Conservation (phyloP, 2,329 filamentous ascomycete genomes). For the Karstenula rhodostoma region DNA sequence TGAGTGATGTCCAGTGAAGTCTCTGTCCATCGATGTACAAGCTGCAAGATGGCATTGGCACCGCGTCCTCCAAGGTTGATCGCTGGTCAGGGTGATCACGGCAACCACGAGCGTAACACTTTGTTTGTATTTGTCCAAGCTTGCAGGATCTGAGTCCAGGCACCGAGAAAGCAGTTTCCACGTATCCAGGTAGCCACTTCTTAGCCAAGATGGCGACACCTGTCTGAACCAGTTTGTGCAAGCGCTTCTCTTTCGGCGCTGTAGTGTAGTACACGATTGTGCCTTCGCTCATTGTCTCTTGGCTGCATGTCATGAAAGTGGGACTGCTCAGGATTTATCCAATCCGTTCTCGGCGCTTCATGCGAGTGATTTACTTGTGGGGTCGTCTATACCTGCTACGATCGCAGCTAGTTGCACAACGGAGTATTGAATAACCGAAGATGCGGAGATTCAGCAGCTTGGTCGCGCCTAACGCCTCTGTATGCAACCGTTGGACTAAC, state of each 20-base stretch:
- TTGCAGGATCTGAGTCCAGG: slow-evolving; percentile 35
- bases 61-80: slow-evolving; percentile 2
- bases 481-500: slow-evolving; percentile 22
- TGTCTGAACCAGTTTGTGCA: slow-evolving; percentile 33
- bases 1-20: slow-evolving; percentile 14
- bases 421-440: slow-evolving; percentile 23
- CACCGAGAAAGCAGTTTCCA: slow-evolving; percentile 29
- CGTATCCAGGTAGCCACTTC: slow-evolving; percentile 27
- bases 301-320: slow-evolving; percentile 14
- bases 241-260: slow-evolving; percentile 25
- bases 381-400: slow-evolving; percentile 16
- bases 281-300: slow-evolving; percentile 14
- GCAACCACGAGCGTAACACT: slow-evolving; percentile 30
- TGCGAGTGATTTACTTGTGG: slow-evolving; percentile 25
- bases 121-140: slow-evolving; percentile 30
- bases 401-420: slow-evolving; percentile 20
- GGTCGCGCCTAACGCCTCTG: slow-evolving; percentile 21
- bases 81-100: not conserved
- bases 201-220: slow-evolving; percentile 24
- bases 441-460: slow-evolving; percentile 15
- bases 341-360: slow-evolving; percentile 17
- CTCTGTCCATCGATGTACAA: slow-evolving; percentile 18
- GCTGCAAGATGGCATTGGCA: slow-evolving; percentile 12
- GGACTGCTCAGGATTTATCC: slow-evolving; percentile 11
- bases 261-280: slow-evolving; percentile 16